Evolutionary conservation across 2,329 filamentous ascomycete genomes (phyloP).

Genomic region (Aspergillus quadricinctus): DNA sequence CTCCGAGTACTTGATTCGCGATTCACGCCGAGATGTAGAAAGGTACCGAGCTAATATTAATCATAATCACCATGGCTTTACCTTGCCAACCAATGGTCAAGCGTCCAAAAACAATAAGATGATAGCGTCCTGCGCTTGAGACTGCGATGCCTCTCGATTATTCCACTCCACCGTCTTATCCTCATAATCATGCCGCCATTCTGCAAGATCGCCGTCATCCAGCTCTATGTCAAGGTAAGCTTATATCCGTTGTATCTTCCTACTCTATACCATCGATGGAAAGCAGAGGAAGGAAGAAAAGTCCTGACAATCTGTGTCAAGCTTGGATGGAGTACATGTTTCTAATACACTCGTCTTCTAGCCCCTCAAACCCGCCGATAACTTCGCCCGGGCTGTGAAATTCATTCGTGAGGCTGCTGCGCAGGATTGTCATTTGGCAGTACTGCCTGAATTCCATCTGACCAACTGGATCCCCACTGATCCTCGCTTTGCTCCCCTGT

Average conservation of each 20-base stretch:
- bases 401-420: conserved; percentile 45
- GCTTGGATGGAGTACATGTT: background rate
- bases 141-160: background rate
- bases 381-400: conserved; percentile 25
- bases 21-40: no score
- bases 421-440: conserved; percentile 49
- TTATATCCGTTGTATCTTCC: background rate
- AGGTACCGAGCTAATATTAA: background rate
- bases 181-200: background rate
- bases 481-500: conserved; percentile 42
- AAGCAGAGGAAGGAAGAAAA: background rate
- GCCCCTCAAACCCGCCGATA: conserved; percentile 3
- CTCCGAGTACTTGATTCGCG: background rate
- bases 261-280: no score
- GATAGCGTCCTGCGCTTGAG: background rate
- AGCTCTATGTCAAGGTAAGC: conserved; percentile 6
- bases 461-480: conserved; percentile 50
- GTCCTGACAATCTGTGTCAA: no score
- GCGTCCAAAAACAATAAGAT: background rate
- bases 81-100: background rate
- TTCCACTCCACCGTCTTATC: background rate
- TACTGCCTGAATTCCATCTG: conserved; percentile 55
- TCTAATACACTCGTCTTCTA: background rate
- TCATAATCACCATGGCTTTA: background rate
- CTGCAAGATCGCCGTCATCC: conserved; percentile 5